Evolutionary conservation across 139 green algal genomes (phyloP), one percentile per base, ranked within the genome.

Genomic region (Eudorina sp.): DNA sequence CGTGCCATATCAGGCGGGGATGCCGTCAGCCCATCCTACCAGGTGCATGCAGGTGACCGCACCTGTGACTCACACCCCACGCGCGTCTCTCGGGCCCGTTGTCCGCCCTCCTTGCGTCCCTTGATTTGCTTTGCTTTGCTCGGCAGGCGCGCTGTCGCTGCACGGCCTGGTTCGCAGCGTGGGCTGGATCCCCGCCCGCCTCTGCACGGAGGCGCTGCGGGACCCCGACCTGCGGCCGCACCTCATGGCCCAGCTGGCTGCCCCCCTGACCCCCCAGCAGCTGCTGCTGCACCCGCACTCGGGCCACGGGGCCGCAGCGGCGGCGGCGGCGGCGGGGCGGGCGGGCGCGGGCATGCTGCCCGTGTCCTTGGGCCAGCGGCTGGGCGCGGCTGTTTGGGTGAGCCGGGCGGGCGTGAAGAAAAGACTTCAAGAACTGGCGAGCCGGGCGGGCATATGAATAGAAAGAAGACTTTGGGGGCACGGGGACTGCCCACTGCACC

Each of bases 291-390:
- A 66, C 29, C 14, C 27, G 62, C 48, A 81, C 27, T 19, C n/a
- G 64, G n/a, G 43, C n/a, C 6, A 41, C n/a, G 64, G 2, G 34
- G 51, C 51, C 41, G 53, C 13, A 27, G 25, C 38, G 23, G 43
- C 29, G 76, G 41, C 86, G 80, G 64, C 77, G 40, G 31, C 19
- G 29, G 69, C 77, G 70, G 23, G 77, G 92, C 25, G 55, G 4
- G 40, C n/a, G 21, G 94, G 96, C 43, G 8, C 73, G 45, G 73
- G 73, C 27, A 83, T 98, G 58, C 92, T 98, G 31, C 90, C 93
- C 0, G 4, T 83, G 13, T 89, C 90, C 64, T 69, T 96, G 74
- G 36, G 82, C 2, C 41, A 82, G 6, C 86, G 68, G 18, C 77
- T 88, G 40, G 64, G 77, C 23, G 87, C 85, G 53, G 84, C 77